Evolutionary conservation across 106 monocot species (phyloP).

Genomic region (Chionographis japonica): DNA sequence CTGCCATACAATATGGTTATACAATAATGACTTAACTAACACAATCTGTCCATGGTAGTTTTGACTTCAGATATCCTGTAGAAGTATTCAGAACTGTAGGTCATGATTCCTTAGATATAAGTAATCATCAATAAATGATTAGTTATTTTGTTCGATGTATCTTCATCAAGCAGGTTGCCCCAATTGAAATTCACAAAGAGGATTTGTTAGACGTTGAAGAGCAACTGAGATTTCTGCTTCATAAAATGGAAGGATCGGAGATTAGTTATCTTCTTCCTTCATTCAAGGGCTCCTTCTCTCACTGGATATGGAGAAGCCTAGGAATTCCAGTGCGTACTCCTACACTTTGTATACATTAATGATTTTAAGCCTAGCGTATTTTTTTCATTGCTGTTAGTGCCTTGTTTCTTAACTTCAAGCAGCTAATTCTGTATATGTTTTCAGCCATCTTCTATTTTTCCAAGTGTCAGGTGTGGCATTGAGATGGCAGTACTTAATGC

Average conservation of each 20-base stretch:
- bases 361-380: too few species aligned
- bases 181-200: constrained; percentile 80
- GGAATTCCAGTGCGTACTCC: constrained; percentile 63
- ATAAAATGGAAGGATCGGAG: constrained; percentile 59
- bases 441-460: constrained; percentile 80
- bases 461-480: constrained; percentile 86
- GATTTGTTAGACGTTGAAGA: constrained; percentile 71
- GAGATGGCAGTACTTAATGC: constrained; percentile 93
- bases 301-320: constrained; percentile 73
- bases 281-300: constrained; percentile 62
- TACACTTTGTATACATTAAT: background rate
- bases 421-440: constrained; percentile 11
- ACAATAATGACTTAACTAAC: too few species aligned
- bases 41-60: too few species aligned
- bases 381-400: background rate
- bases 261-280: constrained; percentile 53
- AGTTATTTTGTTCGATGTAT: background rate
- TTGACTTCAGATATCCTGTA: too few species aligned
- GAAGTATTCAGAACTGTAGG: too few species aligned
- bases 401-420: constrained; percentile 1
- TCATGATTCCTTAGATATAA: too few species aligned
- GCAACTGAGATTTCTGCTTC: constrained; percentile 72
- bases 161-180: constrained; percentile 60
- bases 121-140: too few species aligned
- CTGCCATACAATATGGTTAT: too few species aligned